Evolutionary conservation across 1,139 yeast species (phyloP), one percentile per base, ranked within the genome.

Genomic region (Geotrichum aggregatum): DNA sequence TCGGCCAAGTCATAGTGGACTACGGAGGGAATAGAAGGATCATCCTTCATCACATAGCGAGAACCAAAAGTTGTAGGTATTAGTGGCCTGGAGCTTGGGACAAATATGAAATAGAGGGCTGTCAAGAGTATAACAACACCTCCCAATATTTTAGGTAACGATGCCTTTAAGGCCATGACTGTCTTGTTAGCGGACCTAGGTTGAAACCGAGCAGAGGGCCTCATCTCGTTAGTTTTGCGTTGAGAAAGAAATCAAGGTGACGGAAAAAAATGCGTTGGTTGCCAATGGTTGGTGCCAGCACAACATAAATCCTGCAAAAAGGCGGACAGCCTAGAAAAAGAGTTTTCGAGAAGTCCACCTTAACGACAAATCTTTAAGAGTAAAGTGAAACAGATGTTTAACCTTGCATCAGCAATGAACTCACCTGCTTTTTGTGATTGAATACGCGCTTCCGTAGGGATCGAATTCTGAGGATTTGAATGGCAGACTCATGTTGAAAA

Each of bases 1-100:
- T 76, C 75, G 35, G 69, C 55, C 52, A 83, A 65, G 62, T 83
- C 88, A 61, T 77, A 82, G 60, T 71, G 79, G 50, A 74, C 76
- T 7, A 79, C 84, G 0, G 75, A 62, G 8, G 73, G 60, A 18
- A 58, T 56, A 21, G 47, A 42, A 1, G 66, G 64, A 43, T 62
- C 67, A 41, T 63, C 68, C 40, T 49, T 44, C 61, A 61, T 57
- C 14, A 3, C 30, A 16, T 21, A 39, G 6, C 22, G 48, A n/a
- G 52, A 11, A 28, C 48, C 28, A 14, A 49, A 42, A 13, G 36
- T 6, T 10, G 47, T 19, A 5, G 50, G 45, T 35, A 47, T 40
- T 22, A 46, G 28, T 38, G 44, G 18, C 26, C 35, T 16, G 10
- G 50, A 39, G 19, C 26, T 40, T 2, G 50, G 50, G 16, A 21